Evolutionary conservation across 225 moss, liverwort and hornwort species (phyloP).

Genomic region (Lunularia cruciata): DNA sequence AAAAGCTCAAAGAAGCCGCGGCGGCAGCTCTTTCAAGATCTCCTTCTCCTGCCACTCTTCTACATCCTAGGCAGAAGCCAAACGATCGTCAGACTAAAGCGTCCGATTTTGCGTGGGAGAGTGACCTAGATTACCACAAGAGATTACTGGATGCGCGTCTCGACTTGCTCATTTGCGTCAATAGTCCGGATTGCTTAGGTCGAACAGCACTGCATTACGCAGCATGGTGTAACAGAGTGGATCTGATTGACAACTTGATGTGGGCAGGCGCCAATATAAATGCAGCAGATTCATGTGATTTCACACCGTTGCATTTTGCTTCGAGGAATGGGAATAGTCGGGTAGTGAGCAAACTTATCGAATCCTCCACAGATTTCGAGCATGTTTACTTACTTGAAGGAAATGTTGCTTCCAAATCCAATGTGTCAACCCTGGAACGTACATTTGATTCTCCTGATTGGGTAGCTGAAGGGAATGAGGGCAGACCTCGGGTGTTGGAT

Average conservation of each 20-base stretch:
- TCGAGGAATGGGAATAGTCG: conserved; percentile 15
- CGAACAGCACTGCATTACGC: conserved; percentile 28
- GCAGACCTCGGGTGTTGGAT: neutral
- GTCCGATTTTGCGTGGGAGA: neutral
- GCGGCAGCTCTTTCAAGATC: neutral
- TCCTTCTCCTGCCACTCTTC: neutral
- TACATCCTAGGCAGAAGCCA: neutral
- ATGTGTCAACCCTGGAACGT: neutral
- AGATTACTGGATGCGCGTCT: conserved; percentile 17
- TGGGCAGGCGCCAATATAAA: conserved; percentile 24
- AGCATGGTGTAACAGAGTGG: neutral
- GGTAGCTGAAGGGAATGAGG: neutral
- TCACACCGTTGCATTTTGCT: conserved; percentile 30
- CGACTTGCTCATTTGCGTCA: conserved; percentile 12
- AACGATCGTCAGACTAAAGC: neutral
- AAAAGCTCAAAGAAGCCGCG: neutral
- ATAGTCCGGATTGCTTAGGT: conserved; percentile 23
- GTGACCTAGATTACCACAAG: neutral
- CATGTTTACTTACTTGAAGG: conserved; percentile 5
- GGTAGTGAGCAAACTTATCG: conserved; percentile 14
- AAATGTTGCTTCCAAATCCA: conserved; percentile 22
- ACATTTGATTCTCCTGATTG: neutral
- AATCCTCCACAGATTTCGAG: conserved; percentile 6
- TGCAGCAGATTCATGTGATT: conserved; percentile 16
- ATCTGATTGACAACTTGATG: conserved; percentile 7